Evolutionary conservation across 345 rosid species (phyloP).

Genomic region (Cardamine chenopodiifolia): DNA sequence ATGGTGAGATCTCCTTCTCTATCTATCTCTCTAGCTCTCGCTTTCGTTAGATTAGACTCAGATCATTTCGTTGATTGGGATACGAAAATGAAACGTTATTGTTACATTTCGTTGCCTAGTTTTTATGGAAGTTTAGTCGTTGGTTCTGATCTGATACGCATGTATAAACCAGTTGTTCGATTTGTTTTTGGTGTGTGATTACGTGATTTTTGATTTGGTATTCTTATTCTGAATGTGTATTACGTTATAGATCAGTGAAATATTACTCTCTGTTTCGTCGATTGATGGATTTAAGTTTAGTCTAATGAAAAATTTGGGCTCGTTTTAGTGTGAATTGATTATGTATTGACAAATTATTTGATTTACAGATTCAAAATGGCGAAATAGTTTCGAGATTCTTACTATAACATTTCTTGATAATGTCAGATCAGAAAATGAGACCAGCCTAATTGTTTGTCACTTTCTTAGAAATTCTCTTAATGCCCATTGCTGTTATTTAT

Average conservation of each 20-base stretch:
- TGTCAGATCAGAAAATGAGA: background rate
- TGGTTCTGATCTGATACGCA: slow-evolving; percentile 29
- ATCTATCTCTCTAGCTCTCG: background rate
- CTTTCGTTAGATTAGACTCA: background rate
- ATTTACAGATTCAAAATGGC: background rate
- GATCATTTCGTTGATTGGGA: slow-evolving; percentile 8
- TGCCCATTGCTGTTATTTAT: background rate
- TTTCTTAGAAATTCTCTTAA: background rate
- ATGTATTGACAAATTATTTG: background rate
- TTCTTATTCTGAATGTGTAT: background rate
- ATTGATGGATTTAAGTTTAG: background rate
- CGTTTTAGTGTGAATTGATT: background rate
- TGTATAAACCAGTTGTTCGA: background rate
- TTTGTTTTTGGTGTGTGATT: background rate
- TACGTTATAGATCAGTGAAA: background rate
- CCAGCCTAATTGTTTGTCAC: background rate
- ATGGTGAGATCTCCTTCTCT: slow-evolving; percentile 60
- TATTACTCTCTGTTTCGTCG: background rate
- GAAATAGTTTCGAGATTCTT: background rate
- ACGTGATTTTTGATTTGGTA: background rate
- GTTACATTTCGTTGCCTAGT: slow-evolving; percentile 12
- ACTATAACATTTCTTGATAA: background rate
- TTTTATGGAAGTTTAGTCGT: slow-evolving; percentile 27
- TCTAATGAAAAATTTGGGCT: background rate
- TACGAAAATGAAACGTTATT: background rate